Evolutionary conservation across 306 rosid species (phyloP).

Genomic region (Styphnolobium japonicum): DNA sequence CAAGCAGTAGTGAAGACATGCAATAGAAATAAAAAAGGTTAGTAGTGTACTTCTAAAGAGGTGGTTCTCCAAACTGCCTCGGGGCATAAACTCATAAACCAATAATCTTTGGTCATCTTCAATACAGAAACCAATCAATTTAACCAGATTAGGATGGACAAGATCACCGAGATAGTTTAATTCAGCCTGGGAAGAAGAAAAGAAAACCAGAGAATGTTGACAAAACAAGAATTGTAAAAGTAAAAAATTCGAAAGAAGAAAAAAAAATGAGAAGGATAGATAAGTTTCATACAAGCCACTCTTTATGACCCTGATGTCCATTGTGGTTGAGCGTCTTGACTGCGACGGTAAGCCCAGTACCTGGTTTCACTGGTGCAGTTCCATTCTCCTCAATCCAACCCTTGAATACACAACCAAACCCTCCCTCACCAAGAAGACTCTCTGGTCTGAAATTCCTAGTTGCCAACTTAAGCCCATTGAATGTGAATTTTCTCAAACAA

Average conservation of each 20-base stretch:
- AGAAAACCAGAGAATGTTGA: slow-evolving; percentile 17
- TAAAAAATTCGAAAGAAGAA: background rate
- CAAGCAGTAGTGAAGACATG: background rate
- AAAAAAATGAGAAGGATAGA: slow-evolving; percentile 1
- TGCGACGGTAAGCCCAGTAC: slow-evolving; percentile 97
- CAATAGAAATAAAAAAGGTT: slow-evolving; percentile 31
- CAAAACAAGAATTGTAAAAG: slow-evolving; percentile 6
- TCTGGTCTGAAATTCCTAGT: slow-evolving; percentile 97
- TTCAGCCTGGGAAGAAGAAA: slow-evolving; percentile 71
- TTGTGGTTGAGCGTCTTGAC: slow-evolving; percentile 95
- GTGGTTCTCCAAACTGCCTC: slow-evolving; percentile 99
- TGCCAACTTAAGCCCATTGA: slow-evolving; percentile 86
- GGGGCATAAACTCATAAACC: slow-evolving; percentile 95
- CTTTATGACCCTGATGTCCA: slow-evolving; percentile 98
- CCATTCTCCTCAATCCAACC: slow-evolving; percentile 99
- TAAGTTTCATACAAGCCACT: slow-evolving; percentile 81
- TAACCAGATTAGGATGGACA: slow-evolving; percentile 83
- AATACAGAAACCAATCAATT: slow-evolving; percentile 88
- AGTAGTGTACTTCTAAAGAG: slow-evolving; percentile 86
- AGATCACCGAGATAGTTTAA: slow-evolving; percentile 91
- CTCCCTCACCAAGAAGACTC: slow-evolving; percentile 98
- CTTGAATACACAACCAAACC: slow-evolving; percentile 97
- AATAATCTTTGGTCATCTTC: slow-evolving; percentile 89
- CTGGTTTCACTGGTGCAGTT: slow-evolving; percentile 94
- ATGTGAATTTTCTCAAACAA: slow-evolving; percentile 85